A percentile compares a stretch with the other conserved stretches of the same genome.
Evolutionary conservation across 2,329 filamentous ascomycete genomes (phyloP).

Genomic region (Fusarium tupiense): DNA sequence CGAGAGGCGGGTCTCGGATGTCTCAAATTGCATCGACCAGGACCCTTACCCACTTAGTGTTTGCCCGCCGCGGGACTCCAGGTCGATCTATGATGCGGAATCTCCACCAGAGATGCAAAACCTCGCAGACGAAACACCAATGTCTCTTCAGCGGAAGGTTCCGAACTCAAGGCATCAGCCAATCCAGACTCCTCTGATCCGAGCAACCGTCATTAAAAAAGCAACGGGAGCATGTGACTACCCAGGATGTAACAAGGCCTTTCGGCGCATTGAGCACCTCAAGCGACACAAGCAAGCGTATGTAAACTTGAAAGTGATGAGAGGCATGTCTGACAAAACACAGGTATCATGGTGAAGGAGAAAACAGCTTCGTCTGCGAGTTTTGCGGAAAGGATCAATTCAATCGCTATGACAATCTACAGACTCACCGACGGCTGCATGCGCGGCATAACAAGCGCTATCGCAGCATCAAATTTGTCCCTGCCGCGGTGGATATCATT

Average conservation of each 20-base stretch:
- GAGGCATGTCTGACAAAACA: neutral
- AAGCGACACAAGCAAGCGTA: conserved; percentile 64
- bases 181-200: neutral
- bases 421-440: conserved; percentile 54
- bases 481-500: conserved; percentile 49
- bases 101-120: conserved; percentile 52
- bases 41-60: conserved; percentile 23
- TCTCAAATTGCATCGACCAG: conserved; percentile 46
- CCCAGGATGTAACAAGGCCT: conserved; percentile 58
- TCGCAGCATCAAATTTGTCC: conserved; percentile 51
- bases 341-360: conserved; percentile 50
- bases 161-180: conserved; percentile 34
- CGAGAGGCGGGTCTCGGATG: conserved; percentile 45
- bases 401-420: conserved; percentile 53
- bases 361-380: conserved; percentile 51
- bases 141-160: conserved; percentile 52
- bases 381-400: conserved; percentile 55
- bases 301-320: conserved; percentile 37
- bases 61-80: neutral
- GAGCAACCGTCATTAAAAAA: conserved; percentile 37
- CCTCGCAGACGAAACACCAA: conserved; percentile 53
- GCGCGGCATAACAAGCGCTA: conserved; percentile 50
- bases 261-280: conserved; percentile 63
- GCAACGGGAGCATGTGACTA: conserved; percentile 57
- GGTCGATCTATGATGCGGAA: conserved; percentile 45